phyloP scores from a whole-genome alignment of 257 asterid species.

The Fraxinus pennsylvanica region DNA sequence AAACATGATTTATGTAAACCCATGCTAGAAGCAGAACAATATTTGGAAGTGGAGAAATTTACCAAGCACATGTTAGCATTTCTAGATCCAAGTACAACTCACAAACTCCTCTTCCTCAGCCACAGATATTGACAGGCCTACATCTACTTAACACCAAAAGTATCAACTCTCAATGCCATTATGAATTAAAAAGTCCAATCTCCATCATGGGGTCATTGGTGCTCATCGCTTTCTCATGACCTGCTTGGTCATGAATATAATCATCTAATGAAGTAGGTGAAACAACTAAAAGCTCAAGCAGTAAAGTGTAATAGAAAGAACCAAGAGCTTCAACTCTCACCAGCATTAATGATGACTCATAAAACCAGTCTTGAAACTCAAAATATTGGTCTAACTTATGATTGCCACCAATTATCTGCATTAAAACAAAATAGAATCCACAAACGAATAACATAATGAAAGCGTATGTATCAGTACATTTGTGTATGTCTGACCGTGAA shows the following conservation, averaged over 20 bases:
- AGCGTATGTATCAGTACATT: not conserved
- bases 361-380: not conserved
- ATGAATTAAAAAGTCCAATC: not conserved
- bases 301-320: slow-evolving; percentile 8
- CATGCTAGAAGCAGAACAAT: not conserved
- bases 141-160: not conserved
- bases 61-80: not conserved
- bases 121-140: not conserved
- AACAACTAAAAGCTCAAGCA: not conserved
- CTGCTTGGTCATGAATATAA: not conserved
- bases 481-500: not conserved
- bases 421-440: slow-evolving; percentile 1
- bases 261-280: not conserved
- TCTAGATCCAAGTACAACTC: not conserved
- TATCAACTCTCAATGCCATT: not conserved
- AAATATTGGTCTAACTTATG: not conserved
- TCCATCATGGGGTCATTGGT: slow-evolving; percentile 10
- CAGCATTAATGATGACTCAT: not conserved
- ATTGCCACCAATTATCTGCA: not conserved
- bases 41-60: not conserved
- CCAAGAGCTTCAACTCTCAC: slow-evolving; percentile 28
- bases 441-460: not conserved
- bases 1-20: not conserved
- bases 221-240: not conserved
- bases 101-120: not conserved